phyloP scores from a whole-genome alignment of 2,329 filamentous ascomycete species.

The Penicillium palitans region DNA sequence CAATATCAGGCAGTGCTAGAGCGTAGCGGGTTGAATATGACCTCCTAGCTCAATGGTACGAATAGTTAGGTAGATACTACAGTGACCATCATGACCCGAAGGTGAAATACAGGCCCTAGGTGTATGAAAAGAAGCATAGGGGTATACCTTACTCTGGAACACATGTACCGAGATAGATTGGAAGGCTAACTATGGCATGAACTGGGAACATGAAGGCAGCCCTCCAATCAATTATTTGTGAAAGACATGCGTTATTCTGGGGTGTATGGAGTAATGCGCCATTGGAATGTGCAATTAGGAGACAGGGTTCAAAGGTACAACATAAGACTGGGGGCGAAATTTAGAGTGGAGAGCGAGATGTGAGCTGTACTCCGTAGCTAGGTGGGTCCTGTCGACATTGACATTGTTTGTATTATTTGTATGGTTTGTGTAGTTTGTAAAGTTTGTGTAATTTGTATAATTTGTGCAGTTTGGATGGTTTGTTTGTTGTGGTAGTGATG shows the following conservation, averaged over 20 bases:
- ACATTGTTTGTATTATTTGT: background rate
- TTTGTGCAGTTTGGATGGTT: background rate
- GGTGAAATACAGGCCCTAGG: background rate
- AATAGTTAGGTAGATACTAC: background rate
- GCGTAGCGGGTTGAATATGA: background rate
- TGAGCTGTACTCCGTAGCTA: background rate
- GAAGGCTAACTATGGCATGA: background rate
- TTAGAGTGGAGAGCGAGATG: background rate
- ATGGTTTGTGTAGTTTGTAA: background rate
- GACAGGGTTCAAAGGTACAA: background rate
- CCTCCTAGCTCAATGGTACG: background rate
- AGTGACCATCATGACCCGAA: background rate
- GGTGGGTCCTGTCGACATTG: background rate
- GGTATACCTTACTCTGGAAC: background rate
- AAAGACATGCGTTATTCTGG: too few species aligned
- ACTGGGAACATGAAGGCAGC: background rate
- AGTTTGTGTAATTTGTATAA: background rate
- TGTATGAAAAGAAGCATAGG: background rate
- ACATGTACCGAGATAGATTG: background rate
- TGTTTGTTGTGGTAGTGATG: conserved; percentile 1
- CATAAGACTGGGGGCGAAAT: background rate
- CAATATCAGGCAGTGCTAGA: background rate
- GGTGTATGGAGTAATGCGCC: background rate
- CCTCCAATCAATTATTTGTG: background rate
- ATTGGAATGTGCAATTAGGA: background rate